Percentiles rank a stretch among this genome's conserved stretches.
Evolutionary conservation across 2,329 filamentous ascomycete genomes (phyloP).

Genomic region (Colletotrichum sp.): DNA sequence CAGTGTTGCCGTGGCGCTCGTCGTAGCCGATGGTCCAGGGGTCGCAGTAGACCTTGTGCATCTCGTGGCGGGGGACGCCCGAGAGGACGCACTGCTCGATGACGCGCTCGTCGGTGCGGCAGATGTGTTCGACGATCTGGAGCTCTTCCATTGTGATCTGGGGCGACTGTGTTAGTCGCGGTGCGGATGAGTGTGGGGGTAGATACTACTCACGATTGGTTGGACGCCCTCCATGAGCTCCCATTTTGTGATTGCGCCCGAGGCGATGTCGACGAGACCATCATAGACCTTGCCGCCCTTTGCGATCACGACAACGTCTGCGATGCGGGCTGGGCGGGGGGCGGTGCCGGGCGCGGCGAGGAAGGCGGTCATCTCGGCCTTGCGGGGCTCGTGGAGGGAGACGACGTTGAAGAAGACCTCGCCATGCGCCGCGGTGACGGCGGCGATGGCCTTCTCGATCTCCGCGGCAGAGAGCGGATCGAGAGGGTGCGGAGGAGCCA

Average conservation of each 20-base stretch:
- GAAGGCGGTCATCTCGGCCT: constrained; percentile 84
- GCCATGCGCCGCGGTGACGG: constrained; percentile 73
- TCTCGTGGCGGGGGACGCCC: constrained; percentile 80
- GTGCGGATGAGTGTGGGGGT: not conserved
- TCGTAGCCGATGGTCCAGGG: constrained; percentile 97
- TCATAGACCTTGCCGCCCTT: constrained; percentile 82
- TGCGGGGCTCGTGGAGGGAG: constrained; percentile 83
- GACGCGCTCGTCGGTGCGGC: constrained; percentile 80
- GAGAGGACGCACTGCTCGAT: constrained; percentile 89
- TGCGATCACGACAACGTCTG: constrained; percentile 84
- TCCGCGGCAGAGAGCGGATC: constrained; percentile 77
- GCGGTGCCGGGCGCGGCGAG: constrained; percentile 66
- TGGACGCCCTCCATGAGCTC: constrained; percentile 77
- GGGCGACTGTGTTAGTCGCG: not conserved
- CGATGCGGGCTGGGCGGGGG: constrained; percentile 71
- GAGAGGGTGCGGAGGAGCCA: constrained; percentile 63
- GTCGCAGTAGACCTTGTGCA: constrained; percentile 96
- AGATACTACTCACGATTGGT: constrained; percentile 64
- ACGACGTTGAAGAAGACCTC: constrained; percentile 86
- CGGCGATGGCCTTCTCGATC: constrained; percentile 72
- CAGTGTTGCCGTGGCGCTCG: constrained; percentile 79
- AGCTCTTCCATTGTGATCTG: constrained; percentile 92
- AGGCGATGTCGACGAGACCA: constrained; percentile 76
- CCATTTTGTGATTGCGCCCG: constrained; percentile 75
- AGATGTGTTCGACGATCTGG: constrained; percentile 76